phyloP scores from a whole-genome alignment of 208 protist species.

The Acanthamoeba rhysodes region DNA sequence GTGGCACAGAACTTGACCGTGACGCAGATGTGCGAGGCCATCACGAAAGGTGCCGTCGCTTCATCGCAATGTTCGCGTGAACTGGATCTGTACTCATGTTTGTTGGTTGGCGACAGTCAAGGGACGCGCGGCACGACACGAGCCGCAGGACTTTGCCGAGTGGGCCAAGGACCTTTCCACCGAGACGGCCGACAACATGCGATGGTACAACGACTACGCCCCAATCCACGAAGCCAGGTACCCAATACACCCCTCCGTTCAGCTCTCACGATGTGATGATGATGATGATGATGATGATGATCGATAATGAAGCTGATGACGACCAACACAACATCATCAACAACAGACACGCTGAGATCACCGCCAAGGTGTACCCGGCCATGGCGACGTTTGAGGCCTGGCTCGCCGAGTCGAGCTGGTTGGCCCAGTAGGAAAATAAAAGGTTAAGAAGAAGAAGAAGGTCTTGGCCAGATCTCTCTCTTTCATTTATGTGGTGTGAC shows the following conservation, averaged over 20 bases:
- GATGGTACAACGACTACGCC: slow-evolving; percentile 39
- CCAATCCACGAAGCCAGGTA: slow-evolving; percentile 19
- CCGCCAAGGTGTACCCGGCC: not conserved
- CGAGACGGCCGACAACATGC: slow-evolving; percentile 35
- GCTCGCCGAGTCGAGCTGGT: not conserved
- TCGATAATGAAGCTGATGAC: not conserved
- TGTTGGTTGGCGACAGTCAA: not conserved
- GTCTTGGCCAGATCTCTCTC: too few species aligned
- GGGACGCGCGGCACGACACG: not conserved
- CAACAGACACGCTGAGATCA: not conserved
- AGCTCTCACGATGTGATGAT: too few species aligned
- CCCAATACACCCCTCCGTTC: not conserved
- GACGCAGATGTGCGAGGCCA: slow-evolving; percentile 20
- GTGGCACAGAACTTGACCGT: not conserved
- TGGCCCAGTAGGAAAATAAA: not conserved
- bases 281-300: too few species aligned
- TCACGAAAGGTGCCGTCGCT: not conserved
- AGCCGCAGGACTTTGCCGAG: not conserved
- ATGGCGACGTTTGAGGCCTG: not conserved
- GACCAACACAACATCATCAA: not conserved
- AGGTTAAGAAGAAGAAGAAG: too few species aligned
- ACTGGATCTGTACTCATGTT: not conserved
- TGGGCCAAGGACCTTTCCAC: not conserved
- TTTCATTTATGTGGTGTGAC: too few species aligned
- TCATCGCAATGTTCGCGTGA: not conserved